A percentile compares a stretch with the other conserved stretches of the same genome.
These are phyloP conservation scores for Fusarium tuaranense DNA, from an alignment of 2,329 filamentous ascomycete genomes.

Conservation along the genomic window DNA sequence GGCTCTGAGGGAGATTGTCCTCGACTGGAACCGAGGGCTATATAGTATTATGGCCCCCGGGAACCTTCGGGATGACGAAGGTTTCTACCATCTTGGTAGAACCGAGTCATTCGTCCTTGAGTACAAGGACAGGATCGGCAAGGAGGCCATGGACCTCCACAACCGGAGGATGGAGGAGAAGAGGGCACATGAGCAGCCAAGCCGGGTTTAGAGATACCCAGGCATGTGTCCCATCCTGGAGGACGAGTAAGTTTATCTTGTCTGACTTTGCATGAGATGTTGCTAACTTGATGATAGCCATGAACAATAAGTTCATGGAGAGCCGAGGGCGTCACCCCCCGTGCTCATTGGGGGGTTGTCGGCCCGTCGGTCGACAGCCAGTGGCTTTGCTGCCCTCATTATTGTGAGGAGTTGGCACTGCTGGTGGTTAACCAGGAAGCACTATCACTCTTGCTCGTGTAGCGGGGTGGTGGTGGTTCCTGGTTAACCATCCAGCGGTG, in stretches of 20 bases:
- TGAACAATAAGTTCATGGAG: neutral
- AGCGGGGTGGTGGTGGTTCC: neutral
- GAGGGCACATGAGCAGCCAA: neutral
- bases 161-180: conserved; percentile 12
- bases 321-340: neutral
- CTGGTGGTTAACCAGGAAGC: neutral
- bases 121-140: conserved; percentile 54
- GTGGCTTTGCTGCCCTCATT: neutral
- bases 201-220: neutral
- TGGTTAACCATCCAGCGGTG: neutral
- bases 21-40: conserved; percentile 54
- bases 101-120: conserved; percentile 56
- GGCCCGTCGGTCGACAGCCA: neutral
- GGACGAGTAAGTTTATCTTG: neutral
- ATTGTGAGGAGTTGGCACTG: neutral
- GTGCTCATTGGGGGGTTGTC: neutral
- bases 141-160: conserved; percentile 47
- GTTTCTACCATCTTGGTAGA: conserved; percentile 57
- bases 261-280: neutral
- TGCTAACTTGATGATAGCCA: neutral
- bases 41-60: conserved; percentile 50
- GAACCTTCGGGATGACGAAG: conserved; percentile 50
- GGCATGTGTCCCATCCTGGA: neutral
- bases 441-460: neutral
- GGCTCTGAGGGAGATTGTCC: conserved; percentile 62